Conservation (phyloP, 164 flowering plant species). For the Vitis rupestris region DNA sequence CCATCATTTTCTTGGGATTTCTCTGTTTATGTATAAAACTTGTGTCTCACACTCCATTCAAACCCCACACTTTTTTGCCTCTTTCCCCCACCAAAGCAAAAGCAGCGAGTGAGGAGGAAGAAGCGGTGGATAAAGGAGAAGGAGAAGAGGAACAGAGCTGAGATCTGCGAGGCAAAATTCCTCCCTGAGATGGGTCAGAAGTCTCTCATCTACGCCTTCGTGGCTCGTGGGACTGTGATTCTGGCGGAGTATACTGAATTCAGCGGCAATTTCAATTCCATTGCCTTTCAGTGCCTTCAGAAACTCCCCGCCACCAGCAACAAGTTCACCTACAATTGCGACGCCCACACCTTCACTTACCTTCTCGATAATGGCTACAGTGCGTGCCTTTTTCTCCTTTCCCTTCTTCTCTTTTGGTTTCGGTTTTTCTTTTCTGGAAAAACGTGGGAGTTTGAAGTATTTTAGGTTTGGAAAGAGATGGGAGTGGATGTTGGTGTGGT, state of each 20-base stretch:
- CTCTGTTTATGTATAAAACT: too few relatives aligned
- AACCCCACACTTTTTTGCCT: too few relatives aligned
- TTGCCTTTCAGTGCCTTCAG: conserved; percentile 32
- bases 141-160: too few relatives aligned
- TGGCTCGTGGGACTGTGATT: conserved; percentile 28
- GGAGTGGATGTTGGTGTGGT: too few relatives aligned
- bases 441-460: neutral
- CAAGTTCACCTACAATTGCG: conserved; percentile 36
- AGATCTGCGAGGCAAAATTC: too few relatives aligned
- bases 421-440: neutral
- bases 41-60: too few relatives aligned
- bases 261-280: conserved; percentile 28
- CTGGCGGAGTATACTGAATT: conserved; percentile 31
- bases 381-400: neutral
- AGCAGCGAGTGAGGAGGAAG: too few relatives aligned
- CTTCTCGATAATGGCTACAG: conserved; percentile 34
- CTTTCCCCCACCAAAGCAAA: too few relatives aligned
- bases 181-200: conserved; percentile 18
- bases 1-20: too few relatives aligned
- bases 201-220: conserved; percentile 32
- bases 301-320: conserved; percentile 32
- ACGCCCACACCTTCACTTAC: conserved; percentile 32
- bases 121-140: too few relatives aligned
- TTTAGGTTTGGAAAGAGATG: too few relatives aligned
- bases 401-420: neutral